Percentiles rank a stretch among this genome's conserved stretches.
Evolutionary conservation across 495 filamentous ascomycete genomes (phyloP).

Genomic region (Amphirosellinia nigrospora): DNA sequence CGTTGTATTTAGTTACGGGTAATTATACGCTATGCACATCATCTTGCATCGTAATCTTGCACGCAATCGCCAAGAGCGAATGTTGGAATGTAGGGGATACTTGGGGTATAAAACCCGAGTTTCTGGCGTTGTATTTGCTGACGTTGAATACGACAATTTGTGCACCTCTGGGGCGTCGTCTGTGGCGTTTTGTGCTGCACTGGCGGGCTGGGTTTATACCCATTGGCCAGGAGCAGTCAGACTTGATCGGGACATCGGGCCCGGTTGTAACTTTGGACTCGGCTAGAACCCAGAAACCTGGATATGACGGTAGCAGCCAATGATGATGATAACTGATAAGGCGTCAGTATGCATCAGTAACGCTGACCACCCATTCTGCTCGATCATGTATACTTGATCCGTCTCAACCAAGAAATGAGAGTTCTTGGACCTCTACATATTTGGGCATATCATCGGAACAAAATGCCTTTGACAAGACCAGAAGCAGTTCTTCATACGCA

Average conservation of each 20-base stretch:
- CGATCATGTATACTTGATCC: background rate
- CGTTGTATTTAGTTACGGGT: background rate
- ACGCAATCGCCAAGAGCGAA: background rate
- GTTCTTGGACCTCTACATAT: background rate
- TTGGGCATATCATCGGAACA: background rate
- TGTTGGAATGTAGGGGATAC: background rate
- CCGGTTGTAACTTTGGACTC: background rate
- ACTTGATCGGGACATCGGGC: background rate
- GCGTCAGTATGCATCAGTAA: background rate
- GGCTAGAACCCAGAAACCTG: background rate
- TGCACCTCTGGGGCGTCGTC: background rate
- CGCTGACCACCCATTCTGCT: constrained; percentile 13
- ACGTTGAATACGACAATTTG: background rate
- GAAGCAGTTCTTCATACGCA: background rate
- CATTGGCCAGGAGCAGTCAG: background rate
- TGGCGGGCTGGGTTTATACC: background rate
- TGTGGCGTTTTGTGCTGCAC: background rate
- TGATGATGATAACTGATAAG: background rate
- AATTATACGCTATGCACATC: background rate
- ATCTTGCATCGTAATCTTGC: background rate
- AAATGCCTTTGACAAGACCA: background rate
- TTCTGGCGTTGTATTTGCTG: background rate
- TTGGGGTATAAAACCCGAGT: background rate
- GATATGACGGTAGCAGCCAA: background rate
- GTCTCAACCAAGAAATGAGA: background rate